These are phyloP conservation scores for Raphanus sativus DNA, from an alignment of 345 rosid species.

Conservation along the genomic window DNA sequence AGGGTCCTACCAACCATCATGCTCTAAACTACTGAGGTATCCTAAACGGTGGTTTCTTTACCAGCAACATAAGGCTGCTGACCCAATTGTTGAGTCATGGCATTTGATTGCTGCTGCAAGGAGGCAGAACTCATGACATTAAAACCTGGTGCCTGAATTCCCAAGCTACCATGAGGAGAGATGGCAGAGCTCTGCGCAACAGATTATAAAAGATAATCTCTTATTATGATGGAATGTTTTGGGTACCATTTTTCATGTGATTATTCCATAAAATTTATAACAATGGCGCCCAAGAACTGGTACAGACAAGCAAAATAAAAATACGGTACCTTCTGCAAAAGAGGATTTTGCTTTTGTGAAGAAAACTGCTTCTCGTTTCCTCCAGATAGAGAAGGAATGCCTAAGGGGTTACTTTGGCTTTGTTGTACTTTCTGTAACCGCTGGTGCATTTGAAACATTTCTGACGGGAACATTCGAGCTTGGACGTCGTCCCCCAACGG, in stretches of 20 bases:
- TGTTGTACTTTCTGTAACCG: slow-evolving; percentile 87
- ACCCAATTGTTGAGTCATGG: slow-evolving; percentile 62
- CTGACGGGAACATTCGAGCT: slow-evolving; percentile 54
- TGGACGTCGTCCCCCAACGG: slow-evolving; percentile 53
- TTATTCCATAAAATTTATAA: not conserved
- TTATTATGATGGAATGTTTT: slow-evolving; percentile 14
- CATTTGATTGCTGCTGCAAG: slow-evolving; percentile 64
- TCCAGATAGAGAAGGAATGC: slow-evolving; percentile 66
- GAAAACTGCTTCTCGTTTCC: slow-evolving; percentile 91
- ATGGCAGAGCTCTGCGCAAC: slow-evolving; percentile 66
- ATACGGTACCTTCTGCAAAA: slow-evolving; percentile 63
- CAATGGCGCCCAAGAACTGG: not conserved
- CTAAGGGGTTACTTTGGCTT: slow-evolving; percentile 66
- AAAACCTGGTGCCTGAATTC: slow-evolving; percentile 68
- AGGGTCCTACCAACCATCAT: not conserved
- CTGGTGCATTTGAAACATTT: slow-evolving; percentile 46
- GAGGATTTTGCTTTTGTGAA: slow-evolving; percentile 74
- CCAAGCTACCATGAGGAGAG: slow-evolving; percentile 68
- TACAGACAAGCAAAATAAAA: slow-evolving; percentile 23
- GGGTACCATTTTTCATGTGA: not conserved
- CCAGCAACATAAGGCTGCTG: slow-evolving; percentile 57
- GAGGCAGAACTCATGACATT: slow-evolving; percentile 52
- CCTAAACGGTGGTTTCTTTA: slow-evolving; percentile 2
- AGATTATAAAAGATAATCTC: slow-evolving; percentile 39
- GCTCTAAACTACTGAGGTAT: not conserved